Evolutionary conservation across 257 asterid genomes (phyloP).

Genomic region (Solanum chiquidenum): DNA sequence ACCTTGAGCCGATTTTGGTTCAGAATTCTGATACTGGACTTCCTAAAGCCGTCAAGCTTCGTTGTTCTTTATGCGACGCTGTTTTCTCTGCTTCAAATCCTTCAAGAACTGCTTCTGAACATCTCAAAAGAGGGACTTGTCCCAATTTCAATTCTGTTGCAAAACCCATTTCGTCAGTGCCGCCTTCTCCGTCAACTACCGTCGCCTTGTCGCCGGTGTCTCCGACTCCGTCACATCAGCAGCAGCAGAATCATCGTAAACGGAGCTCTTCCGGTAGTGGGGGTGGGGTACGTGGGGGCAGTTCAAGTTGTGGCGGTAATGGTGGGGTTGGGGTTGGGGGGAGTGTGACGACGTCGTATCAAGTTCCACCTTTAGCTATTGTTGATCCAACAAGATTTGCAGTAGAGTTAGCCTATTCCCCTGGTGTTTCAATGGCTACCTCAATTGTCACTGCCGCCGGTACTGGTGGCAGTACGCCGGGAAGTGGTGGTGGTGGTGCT

Average conservation of each 20-base stretch:
- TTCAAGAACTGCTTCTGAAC: conserved; percentile 96
- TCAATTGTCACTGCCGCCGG: conserved; percentile 26
- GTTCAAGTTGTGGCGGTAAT: not conserved
- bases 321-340: conserved; percentile 1
- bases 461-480: conserved; percentile 4
- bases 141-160: conserved; percentile 62
- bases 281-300: conserved; percentile 1
- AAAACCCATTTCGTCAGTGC: conserved; percentile 62
- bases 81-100: conserved; percentile 97
- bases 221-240: conserved; percentile 5
- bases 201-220: conserved; percentile 7
- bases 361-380: conserved; percentile 46
- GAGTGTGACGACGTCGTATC: conserved; percentile 10
- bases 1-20: conserved; percentile 85
- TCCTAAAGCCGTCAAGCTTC: conserved; percentile 84
- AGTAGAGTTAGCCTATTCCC: conserved; percentile 51
- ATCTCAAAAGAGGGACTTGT: conserved; percentile 88
- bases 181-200: conserved; percentile 13
- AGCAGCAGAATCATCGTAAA: conserved; percentile 30
- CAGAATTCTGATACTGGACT: conserved; percentile 62
- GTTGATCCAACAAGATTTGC: conserved; percentile 73
- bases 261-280: conserved; percentile 10
- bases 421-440: conserved; percentile 31
- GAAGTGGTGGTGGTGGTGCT: conserved; percentile 9
- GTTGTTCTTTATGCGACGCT: conserved; percentile 86